Percentiles rank a stretch among this genome's conserved stretches.
These are phyloP conservation scores for Parietichytrium sp. DNA, from an alignment of 108 stramenopile genomes.

Conservation along the genomic window DNA sequence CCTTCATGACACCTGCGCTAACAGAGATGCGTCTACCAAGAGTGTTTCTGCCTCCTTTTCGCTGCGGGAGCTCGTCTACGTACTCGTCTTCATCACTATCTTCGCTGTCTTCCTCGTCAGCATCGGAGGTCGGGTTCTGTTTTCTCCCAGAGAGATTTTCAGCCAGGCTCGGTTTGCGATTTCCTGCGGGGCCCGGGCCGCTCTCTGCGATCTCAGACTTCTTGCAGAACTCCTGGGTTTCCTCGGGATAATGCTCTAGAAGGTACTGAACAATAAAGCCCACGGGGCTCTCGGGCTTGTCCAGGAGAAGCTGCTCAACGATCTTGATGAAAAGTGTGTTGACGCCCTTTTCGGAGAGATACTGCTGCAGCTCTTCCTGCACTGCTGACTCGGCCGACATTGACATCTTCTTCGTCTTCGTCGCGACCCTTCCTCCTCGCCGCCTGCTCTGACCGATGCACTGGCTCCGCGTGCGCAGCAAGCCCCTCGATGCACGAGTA, in stretches of 20 bases:
- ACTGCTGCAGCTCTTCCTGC: slow-evolving; percentile 20
- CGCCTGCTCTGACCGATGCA: too few relatives aligned
- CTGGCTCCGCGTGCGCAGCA: too few relatives aligned
- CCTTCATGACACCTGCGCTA: neutral
- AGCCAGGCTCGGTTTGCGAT: neutral
- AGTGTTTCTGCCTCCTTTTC: neutral
- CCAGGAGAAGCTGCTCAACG: neutral
- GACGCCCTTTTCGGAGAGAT: slow-evolving; percentile 32
- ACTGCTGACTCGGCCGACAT: slow-evolving; percentile 19
- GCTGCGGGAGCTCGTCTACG: slow-evolving; percentile 35
- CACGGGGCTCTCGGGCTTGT: slow-evolving; percentile 11
- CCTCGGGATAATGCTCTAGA: slow-evolving; percentile 10
- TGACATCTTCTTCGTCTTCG: neutral
- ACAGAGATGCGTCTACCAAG: neutral
- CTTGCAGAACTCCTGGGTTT: neutral
- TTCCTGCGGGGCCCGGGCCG: neutral
- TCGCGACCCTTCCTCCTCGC: too few relatives aligned
- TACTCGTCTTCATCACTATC: slow-evolving; percentile 42
- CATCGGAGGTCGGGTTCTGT: neutral
- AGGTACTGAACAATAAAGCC: slow-evolving; percentile 32
- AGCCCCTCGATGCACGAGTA: too few relatives aligned
- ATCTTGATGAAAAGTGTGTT: slow-evolving; percentile 28
- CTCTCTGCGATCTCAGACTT: neutral
- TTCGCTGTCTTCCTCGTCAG: neutral
- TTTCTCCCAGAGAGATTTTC: too few relatives aligned